Base-by-base conservation (phyloP, 2,329 filamentous ascomycete genomes). In the Neobulgaria alba region DNA sequence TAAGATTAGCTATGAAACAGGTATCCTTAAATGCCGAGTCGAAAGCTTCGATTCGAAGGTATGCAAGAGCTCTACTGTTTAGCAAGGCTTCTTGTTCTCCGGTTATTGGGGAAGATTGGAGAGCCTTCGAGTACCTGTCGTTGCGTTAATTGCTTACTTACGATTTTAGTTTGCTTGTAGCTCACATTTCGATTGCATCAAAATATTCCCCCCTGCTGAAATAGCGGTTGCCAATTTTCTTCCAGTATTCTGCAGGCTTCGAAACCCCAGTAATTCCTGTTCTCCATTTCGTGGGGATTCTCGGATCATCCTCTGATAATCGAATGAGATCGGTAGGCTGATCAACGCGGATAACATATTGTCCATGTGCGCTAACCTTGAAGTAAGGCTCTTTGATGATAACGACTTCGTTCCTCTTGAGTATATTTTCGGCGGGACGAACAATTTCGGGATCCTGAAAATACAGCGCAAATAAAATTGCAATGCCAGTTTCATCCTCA, bases 51-150 rank as follows among this genome's bases (percentile, higher is more conserved):
- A 38, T 54, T 49, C 52, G 60, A 29, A 57, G 55, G 38, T 53
- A 57, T 4, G 60, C 54, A 16, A 64, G 47, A 10, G 62, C 51
- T 21, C 64, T 58, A 40, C 67, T 65, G 21, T 65, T 55, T 33
- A 53, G 32, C 23, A 51, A 34, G 12, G 3, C 38, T 5, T 42
- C 20, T 45, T 53, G 56, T 2, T 58, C 48, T n/a, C 51, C 63
- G n/a, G 67, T 58, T 0, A 45, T n/a, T 1, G 66, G 21, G 15
- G 12, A 16, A 12, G 21, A 43, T 18, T 23, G 15, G 57, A 50
- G 38, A 19, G 41, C 45, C 15, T 33, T 38, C 5, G 47, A 39
- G 36, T 51, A 49, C 5, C 48, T 50, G 12, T 7, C 7, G 12
- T 26, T 7, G 23, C n/a, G n/a, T n/a, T 26, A 26, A 26, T 12